A percentile compares a stretch with the other conserved stretches of the same genome.
Evolutionary conservation across 306 rosid genomes (phyloP).

Genomic region (Acacia melanoxylon): DNA sequence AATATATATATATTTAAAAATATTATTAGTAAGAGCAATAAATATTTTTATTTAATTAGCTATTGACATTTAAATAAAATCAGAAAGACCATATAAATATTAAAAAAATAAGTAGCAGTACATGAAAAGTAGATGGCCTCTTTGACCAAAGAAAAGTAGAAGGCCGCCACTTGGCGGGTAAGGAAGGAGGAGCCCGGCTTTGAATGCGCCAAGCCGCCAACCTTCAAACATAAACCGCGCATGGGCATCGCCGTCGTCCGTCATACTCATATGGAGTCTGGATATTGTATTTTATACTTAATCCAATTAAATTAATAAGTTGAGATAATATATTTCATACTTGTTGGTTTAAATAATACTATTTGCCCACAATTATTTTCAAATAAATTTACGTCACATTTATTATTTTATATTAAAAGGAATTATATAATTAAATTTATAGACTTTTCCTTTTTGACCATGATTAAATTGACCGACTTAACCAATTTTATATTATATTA

Average conservation of each 20-base stretch:
- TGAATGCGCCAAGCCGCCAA: neutral
- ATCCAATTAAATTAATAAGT: neutral
- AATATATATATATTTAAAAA: too few species aligned
- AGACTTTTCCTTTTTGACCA: neutral
- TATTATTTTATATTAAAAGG: neutral
- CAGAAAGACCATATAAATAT: neutral
- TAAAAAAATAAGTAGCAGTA: neutral
- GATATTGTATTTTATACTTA: neutral
- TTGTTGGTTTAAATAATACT: neutral
- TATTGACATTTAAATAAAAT: neutral
- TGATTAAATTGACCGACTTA: neutral
- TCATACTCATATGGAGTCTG: neutral
- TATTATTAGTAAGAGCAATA: too few species aligned
- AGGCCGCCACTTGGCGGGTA: neutral
- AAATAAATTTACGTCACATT: neutral
- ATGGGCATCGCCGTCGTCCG: neutral
- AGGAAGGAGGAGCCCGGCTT: neutral
- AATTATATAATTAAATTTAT: too few species aligned
- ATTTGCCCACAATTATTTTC: neutral
- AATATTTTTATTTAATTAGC: too few species aligned
- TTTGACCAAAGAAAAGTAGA: neutral
- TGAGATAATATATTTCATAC: neutral
- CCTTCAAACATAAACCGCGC: neutral
- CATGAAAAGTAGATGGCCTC: too few species aligned
- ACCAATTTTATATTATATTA: neutral